Base-by-base conservation (phyloP, 2,329 filamentous ascomycete genomes). In the Xylariomycetidae sp. region DNA sequence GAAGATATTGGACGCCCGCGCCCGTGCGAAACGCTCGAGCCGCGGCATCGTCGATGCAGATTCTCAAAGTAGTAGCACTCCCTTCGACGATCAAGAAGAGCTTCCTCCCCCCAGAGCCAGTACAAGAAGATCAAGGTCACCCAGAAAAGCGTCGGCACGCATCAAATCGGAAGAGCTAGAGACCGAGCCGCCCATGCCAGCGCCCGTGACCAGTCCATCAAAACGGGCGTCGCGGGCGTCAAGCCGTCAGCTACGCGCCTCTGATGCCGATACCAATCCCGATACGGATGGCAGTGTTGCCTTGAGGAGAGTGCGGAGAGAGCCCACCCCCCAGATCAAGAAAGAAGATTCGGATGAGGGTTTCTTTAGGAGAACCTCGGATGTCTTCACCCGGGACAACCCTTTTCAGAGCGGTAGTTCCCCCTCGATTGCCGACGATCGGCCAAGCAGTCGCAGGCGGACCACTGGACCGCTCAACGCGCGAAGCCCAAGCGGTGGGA, bases 401-500 rank as follows among this genome's bases (percentile, higher is more conserved):
- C 89, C 90, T 0, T 97, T 97, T 56, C 90, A 97, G 58, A 86
- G 85, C 54, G 84, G 88, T 25, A 85, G 82, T 58, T 83, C 86
- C 8, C 81, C 86, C 2, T 61, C 72, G 5, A 56, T 64, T n/a
- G 58, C 61, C 2, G 61, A 69, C 17, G 67, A 66, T 55, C 66
- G 68, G 17, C 63, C 73, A 15, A 63, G 56, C 44, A 62, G 63
- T 38, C 70, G 73, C 26, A 66, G 74, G 42, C 69, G 67, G 48
- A 70, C 69, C n/a, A 53, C 60, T 3, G 66, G 57, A 13, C 55
- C 60, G 14, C 66, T 69, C 5, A 51, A 49, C 8, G 34, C 48
- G 9, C 53, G 58, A n/a, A 55, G 56, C 29, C 63, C 59, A 38
- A 69, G 62, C 35, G 55, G 56, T 14, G 61, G 64, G 53, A 49